phyloP scores from a whole-genome alignment of 2,329 filamentous ascomycete species.

The Pestalotiopsis sp. region DNA sequence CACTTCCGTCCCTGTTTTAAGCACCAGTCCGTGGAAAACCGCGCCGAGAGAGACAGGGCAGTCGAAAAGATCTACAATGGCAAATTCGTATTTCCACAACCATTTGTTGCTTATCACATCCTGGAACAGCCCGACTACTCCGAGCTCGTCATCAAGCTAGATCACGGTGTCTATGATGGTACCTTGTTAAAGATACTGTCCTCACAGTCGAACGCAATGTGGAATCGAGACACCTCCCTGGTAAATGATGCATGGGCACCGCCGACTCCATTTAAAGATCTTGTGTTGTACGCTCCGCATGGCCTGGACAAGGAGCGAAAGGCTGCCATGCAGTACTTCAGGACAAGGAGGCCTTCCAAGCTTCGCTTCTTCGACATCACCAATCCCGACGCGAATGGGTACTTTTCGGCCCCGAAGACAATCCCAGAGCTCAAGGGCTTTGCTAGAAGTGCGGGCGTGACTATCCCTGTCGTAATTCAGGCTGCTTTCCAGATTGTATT shows the following conservation, averaged over 20 bases:
- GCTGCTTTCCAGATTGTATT: background rate
- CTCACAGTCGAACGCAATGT: background rate
- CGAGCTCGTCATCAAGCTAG: background rate
- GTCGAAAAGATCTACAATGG: background rate
- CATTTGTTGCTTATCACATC: background rate
- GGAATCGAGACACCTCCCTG: background rate
- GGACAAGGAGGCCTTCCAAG: background rate
- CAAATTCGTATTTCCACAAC: background rate
- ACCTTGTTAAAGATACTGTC: background rate
- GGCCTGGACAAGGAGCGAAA: background rate
- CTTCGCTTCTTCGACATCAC: background rate
- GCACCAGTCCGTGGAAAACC: background rate
- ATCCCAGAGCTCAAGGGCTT: background rate
- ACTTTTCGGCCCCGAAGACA: background rate
- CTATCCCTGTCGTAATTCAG: background rate
- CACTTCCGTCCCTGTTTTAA: background rate
- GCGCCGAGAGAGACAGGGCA: background rate
- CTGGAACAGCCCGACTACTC: background rate
- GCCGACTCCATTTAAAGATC: background rate
- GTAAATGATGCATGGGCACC: background rate
- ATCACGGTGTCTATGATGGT: background rate
- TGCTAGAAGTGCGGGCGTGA: background rate
- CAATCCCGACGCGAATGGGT: background rate
- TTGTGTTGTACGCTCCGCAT: background rate
- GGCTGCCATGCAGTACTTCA: background rate